Base-by-base conservation (phyloP, 2,329 filamentous ascomycete species). In the Paracorniculantispora psalliotae region DNA sequence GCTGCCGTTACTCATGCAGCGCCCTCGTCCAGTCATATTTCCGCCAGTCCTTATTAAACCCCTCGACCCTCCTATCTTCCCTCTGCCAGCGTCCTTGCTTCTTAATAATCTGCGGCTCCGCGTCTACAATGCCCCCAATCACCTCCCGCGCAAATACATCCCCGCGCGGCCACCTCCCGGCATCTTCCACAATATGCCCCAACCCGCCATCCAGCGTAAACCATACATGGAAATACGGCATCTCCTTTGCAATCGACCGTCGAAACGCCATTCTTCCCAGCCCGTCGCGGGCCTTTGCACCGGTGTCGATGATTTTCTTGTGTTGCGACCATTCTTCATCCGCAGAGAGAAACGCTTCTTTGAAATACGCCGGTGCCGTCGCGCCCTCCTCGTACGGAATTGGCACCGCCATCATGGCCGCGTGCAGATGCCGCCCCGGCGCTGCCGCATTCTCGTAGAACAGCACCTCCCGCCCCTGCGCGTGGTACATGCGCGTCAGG, bases 151-250 rank as follows among this genome's bases (percentile, higher is more conserved):
- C 94, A 71, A 99, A 99, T 19, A 97, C 72, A 73, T 99, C 94
- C 0, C 93, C 93, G 66, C 82, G 84, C 0, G 96, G 96, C 94
- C 94, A 99, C 53, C 86, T 80, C 51, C 85, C 82, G 28, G 86
- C 79, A 66, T 99, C 90, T 74, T 99, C 94, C 0, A 99, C 90
- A 9, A 99, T 80, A 71, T 99, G 94, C 0, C 91, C 94, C 64
- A 99, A 75, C 0, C 94, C 94, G 2, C 94, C 94, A 69, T 99
- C 92, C 1, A 99, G 77, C 55, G 86, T 84, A 70, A 97, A 97
- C 92, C 93, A 99, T 21, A 88, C 93, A 72, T 99, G 94, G 68
- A 99, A 99, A 72, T 99, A 99, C 0, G 96, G 93, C 90, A 96
- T 93, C 77, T 99, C 93, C 75, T 96, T 96, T 13, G 90, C 91